A percentile compares a stretch with the other conserved stretches of the same genome.
Conservation (phyloP, 129 eudicot genomes). For the Calendula officinalis region DNA sequence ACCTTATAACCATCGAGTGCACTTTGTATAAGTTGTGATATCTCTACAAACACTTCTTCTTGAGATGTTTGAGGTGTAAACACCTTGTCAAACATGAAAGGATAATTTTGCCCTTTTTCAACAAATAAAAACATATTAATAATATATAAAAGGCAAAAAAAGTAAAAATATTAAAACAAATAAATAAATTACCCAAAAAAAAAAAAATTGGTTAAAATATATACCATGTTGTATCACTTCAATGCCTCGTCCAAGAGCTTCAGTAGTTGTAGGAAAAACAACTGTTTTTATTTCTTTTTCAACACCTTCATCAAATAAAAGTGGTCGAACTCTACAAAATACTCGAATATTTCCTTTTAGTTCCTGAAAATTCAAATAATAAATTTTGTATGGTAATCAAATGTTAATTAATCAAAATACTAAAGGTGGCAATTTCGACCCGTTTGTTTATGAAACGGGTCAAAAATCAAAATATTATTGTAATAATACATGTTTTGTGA, state of each 20-base stretch:
- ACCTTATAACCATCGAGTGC: conserved; percentile 99
- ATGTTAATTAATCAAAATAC: background rate
- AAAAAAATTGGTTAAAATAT: background rate
- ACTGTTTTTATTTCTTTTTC: conserved; percentile 52
- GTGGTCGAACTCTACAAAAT: conserved; percentile 93
- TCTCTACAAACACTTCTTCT: conserved; percentile 82
- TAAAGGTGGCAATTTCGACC: background rate
- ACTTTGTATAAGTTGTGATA: conserved; percentile 96
- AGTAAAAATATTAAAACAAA: too few species aligned
- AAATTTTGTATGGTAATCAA: conserved; percentile 6
- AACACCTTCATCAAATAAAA: conserved; percentile 65
- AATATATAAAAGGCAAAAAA: background rate
- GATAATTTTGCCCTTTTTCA: conserved; percentile 69
- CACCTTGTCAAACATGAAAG: conserved; percentile 92
- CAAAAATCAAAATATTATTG: too few species aligned
- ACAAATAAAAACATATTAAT: conserved; percentile 4
- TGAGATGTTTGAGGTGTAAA: conserved; percentile 84
- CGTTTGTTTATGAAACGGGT: too few species aligned
- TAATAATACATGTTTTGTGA: too few species aligned
- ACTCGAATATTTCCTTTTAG: conserved; percentile 94
- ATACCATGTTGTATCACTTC: conserved; percentile 84
- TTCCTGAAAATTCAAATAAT: conserved; percentile 50
- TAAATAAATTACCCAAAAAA: background rate
- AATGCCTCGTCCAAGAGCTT: conserved; percentile 78
- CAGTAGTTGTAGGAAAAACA: conserved; percentile 68